Evolutionary conservation across 2,329 filamentous ascomycete genomes (phyloP).

Genomic region (Coleophoma crateriformis): DNA sequence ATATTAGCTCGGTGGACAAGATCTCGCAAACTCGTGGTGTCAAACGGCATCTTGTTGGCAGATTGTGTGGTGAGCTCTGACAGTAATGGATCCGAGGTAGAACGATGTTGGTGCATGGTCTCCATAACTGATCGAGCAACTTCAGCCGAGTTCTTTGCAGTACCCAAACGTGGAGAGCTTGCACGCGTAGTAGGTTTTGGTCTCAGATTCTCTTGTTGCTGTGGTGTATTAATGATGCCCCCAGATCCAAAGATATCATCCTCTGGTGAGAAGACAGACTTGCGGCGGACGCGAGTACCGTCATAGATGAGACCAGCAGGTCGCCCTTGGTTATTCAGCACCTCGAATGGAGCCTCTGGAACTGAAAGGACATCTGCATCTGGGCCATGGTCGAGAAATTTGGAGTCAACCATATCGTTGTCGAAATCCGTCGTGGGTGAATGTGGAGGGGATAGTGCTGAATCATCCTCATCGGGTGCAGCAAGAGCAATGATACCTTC

Average conservation of each 20-base stretch:
- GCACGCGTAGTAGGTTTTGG: constrained; percentile 12
- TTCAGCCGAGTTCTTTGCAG: constrained; percentile 33
- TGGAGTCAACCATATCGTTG: constrained; percentile 34
- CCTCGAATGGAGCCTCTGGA: constrained; percentile 42
- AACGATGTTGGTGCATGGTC: constrained; percentile 52
- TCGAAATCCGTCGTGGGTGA: constrained; percentile 36
- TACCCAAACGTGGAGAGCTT: constrained; percentile 21
- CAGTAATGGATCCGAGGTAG: constrained; percentile 33
- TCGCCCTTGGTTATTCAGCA: constrained; percentile 15
- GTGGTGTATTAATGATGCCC: constrained; percentile 11
- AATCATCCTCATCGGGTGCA: constrained; percentile 58
- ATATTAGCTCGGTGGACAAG: constrained; percentile 58
- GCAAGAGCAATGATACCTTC: constrained; percentile 86
- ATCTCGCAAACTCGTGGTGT: constrained; percentile 63
- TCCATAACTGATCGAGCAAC: constrained; percentile 56
- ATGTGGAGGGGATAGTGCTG: constrained; percentile 19
- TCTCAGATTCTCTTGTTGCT: constrained; percentile 29
- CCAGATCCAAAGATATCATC: constrained; percentile 56
- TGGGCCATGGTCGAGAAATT: constrained; percentile 34
- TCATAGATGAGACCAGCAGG: constrained; percentile 37
- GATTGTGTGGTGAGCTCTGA: constrained; percentile 21
- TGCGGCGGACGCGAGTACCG: constrained; percentile 44
- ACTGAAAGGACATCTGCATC: constrained; percentile 37
- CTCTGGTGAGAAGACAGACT: constrained; percentile 60
- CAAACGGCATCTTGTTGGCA: constrained; percentile 54